Evolutionary conservation across 2,329 filamentous ascomycete species (phyloP).

Genomic region (Verticillium isaacii): DNA sequence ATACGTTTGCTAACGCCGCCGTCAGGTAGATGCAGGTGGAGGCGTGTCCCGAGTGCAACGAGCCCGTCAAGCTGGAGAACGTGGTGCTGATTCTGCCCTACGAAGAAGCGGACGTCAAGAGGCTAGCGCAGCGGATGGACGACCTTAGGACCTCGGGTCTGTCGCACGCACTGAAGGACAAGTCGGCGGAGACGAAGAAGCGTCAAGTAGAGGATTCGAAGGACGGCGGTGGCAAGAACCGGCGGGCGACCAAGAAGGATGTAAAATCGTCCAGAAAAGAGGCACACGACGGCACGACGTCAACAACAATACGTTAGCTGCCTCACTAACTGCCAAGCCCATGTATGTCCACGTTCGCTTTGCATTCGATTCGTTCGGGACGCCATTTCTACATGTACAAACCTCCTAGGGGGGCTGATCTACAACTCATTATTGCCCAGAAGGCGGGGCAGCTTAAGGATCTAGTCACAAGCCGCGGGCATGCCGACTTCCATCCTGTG

Average conservation of each 20-base stretch:
- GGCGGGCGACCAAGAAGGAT: constrained; percentile 10
- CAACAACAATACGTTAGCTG: constrained; percentile 86
- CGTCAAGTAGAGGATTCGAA: constrained; percentile 44
- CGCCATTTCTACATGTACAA: no score
- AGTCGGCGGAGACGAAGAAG: constrained; percentile 63
- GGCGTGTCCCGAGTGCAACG: constrained; percentile 69
- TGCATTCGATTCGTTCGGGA: no score
- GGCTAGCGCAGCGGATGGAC: constrained; percentile 60
- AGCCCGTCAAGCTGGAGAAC: constrained; percentile 66
- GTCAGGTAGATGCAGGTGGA: constrained; percentile 70
- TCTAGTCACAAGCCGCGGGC: constrained; percentile 73
- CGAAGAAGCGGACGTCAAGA: constrained; percentile 58
- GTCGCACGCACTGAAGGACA: constrained; percentile 73
- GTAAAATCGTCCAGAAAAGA: constrained; percentile 22
- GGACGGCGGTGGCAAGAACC: constrained; percentile 20
- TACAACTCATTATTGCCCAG: constrained; percentile 66
- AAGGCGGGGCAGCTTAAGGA: constrained; percentile 32
- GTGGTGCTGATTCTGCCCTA: constrained; percentile 59
- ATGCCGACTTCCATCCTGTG: constrained; percentile 96
- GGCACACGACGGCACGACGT: constrained; percentile 37
- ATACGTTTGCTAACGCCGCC: constrained; percentile 84
- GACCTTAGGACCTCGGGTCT: constrained; percentile 68
- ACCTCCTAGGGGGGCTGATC: constrained; percentile 4
- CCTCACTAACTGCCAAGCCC: constrained; percentile 70
- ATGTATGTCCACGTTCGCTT: no score